Percentiles rank a stretch among this genome's conserved stretches.
These are phyloP conservation scores for Lolium perenne DNA, from an alignment of 176 grass and related monocot species.

Conservation along the genomic window DNA sequence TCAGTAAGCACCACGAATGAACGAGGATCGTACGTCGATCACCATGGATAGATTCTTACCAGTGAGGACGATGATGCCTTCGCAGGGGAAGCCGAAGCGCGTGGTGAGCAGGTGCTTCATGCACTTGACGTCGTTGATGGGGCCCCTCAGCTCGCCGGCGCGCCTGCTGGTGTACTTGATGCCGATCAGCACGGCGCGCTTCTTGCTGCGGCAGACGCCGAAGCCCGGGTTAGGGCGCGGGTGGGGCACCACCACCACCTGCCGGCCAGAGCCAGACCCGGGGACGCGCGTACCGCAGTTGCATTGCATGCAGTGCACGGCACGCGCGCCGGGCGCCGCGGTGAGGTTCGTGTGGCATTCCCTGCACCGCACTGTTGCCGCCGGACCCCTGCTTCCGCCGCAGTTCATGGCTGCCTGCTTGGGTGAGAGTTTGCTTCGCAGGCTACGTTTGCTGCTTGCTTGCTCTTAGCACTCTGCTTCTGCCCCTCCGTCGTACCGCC, in stretches of 20 bases:
- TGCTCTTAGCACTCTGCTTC: slow-evolving; percentile 2
- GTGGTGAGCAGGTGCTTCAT: slow-evolving; percentile 67
- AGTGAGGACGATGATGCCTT: slow-evolving; percentile 71
- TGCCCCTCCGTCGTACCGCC: neutral
- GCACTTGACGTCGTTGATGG: slow-evolving; percentile 89
- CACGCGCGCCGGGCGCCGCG: slow-evolving; percentile 33
- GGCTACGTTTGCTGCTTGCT: neutral
- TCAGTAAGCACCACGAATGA: neutral
- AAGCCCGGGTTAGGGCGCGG: slow-evolving; percentile 28
- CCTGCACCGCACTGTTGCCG: slow-evolving; percentile 36
- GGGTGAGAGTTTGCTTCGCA: neutral
- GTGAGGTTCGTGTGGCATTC: slow-evolving; percentile 37
- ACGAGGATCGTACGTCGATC: no score
- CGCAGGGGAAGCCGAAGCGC: slow-evolving; percentile 64
- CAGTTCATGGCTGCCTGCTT: slow-evolving; percentile 24
- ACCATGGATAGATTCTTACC: slow-evolving; percentile 14
- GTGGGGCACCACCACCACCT: neutral
- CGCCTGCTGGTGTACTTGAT: slow-evolving; percentile 57
- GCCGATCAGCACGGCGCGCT: slow-evolving; percentile 84
- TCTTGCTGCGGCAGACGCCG: slow-evolving; percentile 56
- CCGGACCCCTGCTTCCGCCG: neutral
- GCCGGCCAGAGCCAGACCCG: neutral
- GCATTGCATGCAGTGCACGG: slow-evolving; percentile 62
- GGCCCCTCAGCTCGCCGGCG: slow-evolving; percentile 51
- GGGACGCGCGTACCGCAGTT: neutral